Conservation (phyloP, 257 asterid species). For the Nicotiana obtusifolia region DNA sequence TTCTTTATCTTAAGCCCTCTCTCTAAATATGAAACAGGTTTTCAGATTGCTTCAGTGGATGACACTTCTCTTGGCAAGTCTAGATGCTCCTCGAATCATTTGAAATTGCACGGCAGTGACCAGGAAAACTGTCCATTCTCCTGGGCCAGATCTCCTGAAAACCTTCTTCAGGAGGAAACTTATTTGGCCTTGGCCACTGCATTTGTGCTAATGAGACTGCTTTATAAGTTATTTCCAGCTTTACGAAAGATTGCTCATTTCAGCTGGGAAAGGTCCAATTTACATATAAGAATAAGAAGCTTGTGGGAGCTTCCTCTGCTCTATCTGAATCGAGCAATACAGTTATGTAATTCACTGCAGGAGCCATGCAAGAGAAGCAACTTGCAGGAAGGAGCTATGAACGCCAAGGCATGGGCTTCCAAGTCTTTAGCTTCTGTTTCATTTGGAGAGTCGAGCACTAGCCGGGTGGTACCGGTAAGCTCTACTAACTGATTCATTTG, state of each 20-base stretch:
- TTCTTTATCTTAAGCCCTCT: background rate
- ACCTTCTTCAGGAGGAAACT: conserved; percentile 60
- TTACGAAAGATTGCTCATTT: conserved; percentile 33
- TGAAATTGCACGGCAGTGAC: conserved; percentile 18
- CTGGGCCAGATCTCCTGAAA: conserved; percentile 80
- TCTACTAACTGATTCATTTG: conserved; percentile 16
- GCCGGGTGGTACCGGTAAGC: conserved; percentile 36
- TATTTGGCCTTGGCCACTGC: conserved; percentile 64
- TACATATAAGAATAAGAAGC: conserved; percentile 37
- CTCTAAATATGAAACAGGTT: conserved; percentile 27
- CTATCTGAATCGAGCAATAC: conserved; percentile 49
- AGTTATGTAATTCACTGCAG: conserved; percentile 44
- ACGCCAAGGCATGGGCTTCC: conserved; percentile 84
- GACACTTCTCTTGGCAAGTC: conserved; percentile 31
- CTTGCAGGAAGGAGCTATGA: conserved; percentile 81
- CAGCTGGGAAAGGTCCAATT: conserved; percentile 49
- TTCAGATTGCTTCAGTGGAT: conserved; percentile 26
- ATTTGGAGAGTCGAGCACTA: conserved; percentile 59
- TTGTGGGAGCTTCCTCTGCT: conserved; percentile 50
- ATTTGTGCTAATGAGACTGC: conserved; percentile 54
- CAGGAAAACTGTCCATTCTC: conserved; percentile 68
- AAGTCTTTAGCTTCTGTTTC: conserved; percentile 73
- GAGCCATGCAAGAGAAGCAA: conserved; percentile 70
- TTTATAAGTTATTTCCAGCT: conserved; percentile 41
- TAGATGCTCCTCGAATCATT: conserved; percentile 34